A percentile compares a stretch with the other conserved stretches of the same genome.
Evolutionary conservation across 2,329 filamentous ascomycete species (phyloP).

Genomic region (Aotearoamyces nothofagi): DNA sequence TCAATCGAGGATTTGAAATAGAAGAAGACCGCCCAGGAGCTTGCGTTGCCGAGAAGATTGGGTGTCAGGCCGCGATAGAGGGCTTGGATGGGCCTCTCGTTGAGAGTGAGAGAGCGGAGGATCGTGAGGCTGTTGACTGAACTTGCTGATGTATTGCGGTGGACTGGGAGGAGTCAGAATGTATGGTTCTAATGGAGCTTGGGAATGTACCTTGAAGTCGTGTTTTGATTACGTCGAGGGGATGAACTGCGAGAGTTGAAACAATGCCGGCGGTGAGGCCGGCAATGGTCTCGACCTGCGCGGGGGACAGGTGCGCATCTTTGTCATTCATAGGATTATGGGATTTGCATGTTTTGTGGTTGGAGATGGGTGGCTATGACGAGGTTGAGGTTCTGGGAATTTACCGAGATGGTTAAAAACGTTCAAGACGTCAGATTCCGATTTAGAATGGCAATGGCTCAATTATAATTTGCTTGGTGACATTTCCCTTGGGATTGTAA

Average conservation of each 20-base stretch:
- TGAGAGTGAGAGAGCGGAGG: conserved; percentile 25
- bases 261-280: conserved; percentile 80
- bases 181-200: not conserved
- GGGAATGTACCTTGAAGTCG: conserved; percentile 62
- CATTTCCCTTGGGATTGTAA: no score
- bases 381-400: conserved; percentile 10
- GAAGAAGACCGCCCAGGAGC: conserved; percentile 89
- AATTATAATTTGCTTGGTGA: not conserved
- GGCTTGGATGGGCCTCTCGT: conserved; percentile 44
- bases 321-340: conserved; percentile 18
- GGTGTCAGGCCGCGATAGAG: conserved; percentile 84
- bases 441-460: not conserved
- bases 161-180: conserved; percentile 24
- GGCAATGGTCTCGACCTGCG: conserved; percentile 72
- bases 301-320: conserved; percentile 51
- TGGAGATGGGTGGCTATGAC: conserved; percentile 5
- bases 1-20: conserved; percentile 50
- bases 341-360: conserved; percentile 5
- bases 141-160: conserved; percentile 28
- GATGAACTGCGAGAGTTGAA: conserved; percentile 77
- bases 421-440: not conserved
- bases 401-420: conserved; percentile 2
- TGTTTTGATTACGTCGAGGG: conserved; percentile 92
- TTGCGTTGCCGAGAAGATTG: conserved; percentile 80
- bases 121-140: conserved; percentile 34